A percentile compares a stretch with the other conserved stretches of the same genome.
Evolutionary conservation across 345 rosid genomes (phyloP).

Genomic region (Sapria himalayana): DNA sequence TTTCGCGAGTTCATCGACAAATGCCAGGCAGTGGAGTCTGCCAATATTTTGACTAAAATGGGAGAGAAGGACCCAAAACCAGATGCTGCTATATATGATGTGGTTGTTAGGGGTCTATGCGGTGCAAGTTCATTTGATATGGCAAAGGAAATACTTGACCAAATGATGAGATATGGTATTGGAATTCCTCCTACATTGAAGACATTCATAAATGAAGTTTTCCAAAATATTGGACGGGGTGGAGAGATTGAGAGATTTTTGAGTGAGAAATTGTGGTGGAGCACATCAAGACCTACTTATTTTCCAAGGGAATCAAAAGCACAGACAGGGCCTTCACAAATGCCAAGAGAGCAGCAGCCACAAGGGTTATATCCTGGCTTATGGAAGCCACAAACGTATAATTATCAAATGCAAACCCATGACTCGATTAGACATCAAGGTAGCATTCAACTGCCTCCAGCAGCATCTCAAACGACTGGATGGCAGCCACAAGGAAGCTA

Average conservation of each 20-base stretch:
- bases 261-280: slow-evolving; percentile 25
- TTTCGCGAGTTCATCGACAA: slow-evolving; percentile 48
- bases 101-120: slow-evolving; percentile 67
- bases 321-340: slow-evolving; percentile 8
- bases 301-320: slow-evolving; percentile 3
- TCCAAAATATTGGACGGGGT: slow-evolving; percentile 30
- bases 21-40: slow-evolving; percentile 51
- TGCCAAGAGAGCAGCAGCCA: slow-evolving; percentile 7
- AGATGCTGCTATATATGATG: slow-evolving; percentile 58
- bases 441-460: slow-evolving; percentile 11
- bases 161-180: slow-evolving; percentile 43
- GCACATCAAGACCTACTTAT: slow-evolving; percentile 4
- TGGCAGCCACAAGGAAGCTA: slow-evolving; percentile 9
- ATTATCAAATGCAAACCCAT: neutral
- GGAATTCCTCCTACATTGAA: slow-evolving; percentile 45
- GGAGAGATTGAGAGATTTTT: slow-evolving; percentile 52
- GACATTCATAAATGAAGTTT: slow-evolving; percentile 26
- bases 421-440: slow-evolving; percentile 6
- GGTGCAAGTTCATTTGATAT: slow-evolving; percentile 38
- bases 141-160: slow-evolving; percentile 32
- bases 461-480: slow-evolving; percentile 13
- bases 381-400: neutral
- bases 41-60: slow-evolving; percentile 56
- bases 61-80: slow-evolving; percentile 89
- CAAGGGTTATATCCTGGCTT: neutral